These are phyloP conservation scores for Russula abietina DNA, from an alignment of 768 basidiomycete genomes.

Conservation along the genomic window DNA sequence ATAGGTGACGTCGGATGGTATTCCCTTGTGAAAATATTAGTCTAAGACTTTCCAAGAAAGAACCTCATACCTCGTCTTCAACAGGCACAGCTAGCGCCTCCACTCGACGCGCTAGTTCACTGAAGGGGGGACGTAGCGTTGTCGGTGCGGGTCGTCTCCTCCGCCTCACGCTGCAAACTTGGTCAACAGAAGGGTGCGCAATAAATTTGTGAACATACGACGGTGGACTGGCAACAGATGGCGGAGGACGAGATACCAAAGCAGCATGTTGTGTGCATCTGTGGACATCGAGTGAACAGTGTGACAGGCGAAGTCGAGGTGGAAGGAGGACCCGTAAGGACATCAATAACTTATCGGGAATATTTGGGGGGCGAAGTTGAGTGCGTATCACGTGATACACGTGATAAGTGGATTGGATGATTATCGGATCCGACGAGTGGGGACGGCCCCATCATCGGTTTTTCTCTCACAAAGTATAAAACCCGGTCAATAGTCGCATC, in stretches of 20 bases:
- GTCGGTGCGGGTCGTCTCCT: not conserved
- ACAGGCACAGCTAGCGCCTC: slow-evolving; percentile 14
- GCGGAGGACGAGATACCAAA: not conserved
- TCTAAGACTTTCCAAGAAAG: not conserved
- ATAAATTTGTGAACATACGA: not conserved
- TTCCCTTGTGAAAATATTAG: not conserved
- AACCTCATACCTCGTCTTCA: not conserved
- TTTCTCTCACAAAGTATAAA: not conserved
- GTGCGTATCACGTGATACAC: not conserved
- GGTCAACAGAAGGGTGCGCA: not conserved
- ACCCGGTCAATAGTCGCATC: not conserved
- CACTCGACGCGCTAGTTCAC: slow-evolving; percentile 19
- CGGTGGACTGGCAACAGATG: not conserved
- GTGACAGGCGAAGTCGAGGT: not conserved
- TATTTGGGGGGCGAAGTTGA: not conserved
- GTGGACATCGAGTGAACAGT: not conserved
- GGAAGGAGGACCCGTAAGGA: not conserved
- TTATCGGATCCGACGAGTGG: not conserved
- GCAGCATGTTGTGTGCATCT: slow-evolving; percentile 5
- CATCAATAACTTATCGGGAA: not conserved
- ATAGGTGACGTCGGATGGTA: slow-evolving; percentile 20
- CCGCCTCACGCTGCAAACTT: not conserved
- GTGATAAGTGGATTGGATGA: too few relatives aligned
- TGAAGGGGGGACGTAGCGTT: not conserved
- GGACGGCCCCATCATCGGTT: not conserved